These are phyloP conservation scores for Chlamydomonas reinhardtii DNA, from an alignment of 163 green algal species.

Conservation along the genomic window DNA sequence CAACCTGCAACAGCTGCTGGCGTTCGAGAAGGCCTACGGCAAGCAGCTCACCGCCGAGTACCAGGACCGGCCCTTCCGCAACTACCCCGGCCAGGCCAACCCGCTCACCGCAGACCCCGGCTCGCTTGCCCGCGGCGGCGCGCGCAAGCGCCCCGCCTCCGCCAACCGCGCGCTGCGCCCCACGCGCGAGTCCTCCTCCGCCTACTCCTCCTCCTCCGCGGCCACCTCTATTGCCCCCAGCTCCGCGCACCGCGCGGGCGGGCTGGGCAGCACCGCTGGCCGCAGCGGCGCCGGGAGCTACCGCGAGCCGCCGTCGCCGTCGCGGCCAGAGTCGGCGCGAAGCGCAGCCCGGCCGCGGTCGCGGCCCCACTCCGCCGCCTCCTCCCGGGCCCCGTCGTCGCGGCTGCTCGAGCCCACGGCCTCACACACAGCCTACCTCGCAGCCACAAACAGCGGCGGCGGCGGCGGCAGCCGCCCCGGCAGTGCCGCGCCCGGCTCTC, in stretches of 20 bases:
- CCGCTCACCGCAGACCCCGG: constrained; percentile 35
- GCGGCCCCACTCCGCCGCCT: neutral
- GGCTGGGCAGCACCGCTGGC: neutral
- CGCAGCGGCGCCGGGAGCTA: neutral
- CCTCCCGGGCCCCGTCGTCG: neutral
- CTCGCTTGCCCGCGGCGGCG: neutral
- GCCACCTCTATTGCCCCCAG: neutral
- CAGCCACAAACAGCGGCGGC: neutral
- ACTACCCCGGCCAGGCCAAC: neutral
- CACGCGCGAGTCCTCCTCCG: neutral
- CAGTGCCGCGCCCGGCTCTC: neutral
- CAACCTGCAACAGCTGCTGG: constrained; percentile 51
- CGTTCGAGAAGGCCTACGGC: constrained; percentile 51
- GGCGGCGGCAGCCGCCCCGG: neutral
- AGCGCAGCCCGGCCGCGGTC: neutral
- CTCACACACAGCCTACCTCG: neutral
- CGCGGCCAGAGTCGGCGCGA: neutral
- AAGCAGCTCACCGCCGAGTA: constrained; percentile 27
- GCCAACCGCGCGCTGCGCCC: neutral
- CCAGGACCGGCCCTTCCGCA: neutral
- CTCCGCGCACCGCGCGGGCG: too few relatives aligned
- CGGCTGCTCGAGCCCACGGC: constrained; percentile 14
- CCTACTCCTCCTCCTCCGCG: neutral
- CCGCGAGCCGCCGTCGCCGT: too few relatives aligned
- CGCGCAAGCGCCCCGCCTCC: neutral